Evolutionary conservation across 2,329 filamentous ascomycete genomes (phyloP).

Genomic region (Ophiostoma montium): DNA sequence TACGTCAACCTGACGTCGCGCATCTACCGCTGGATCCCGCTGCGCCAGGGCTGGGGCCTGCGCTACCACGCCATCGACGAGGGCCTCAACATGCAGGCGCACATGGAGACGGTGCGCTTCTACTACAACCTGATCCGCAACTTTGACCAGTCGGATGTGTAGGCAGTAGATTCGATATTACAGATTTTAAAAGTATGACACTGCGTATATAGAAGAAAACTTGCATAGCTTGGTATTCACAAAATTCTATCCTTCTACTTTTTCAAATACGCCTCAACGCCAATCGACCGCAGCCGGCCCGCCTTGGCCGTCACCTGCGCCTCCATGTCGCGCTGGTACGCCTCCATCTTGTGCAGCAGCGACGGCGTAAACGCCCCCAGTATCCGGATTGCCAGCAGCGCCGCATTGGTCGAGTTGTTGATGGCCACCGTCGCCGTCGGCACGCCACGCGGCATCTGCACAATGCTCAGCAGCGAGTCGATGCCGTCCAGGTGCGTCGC

Average conservation of each 20-base stretch:
- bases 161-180: not conserved
- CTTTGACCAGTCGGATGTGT: conserved; percentile 20
- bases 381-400: conserved; percentile 12
- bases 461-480: conserved; percentile 58
- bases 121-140: conserved; percentile 27
- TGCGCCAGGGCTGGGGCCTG: conserved; percentile 19
- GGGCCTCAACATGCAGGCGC: conserved; percentile 21
- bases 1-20: conserved; percentile 28
- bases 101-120: conserved; percentile 24
- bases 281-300: conserved; percentile 35
- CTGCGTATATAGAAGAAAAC: no score
- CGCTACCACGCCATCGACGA: conserved; percentile 28
- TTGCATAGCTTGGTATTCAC: no score
- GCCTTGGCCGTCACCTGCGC: conserved; percentile 51
- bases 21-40: conserved; percentile 34
- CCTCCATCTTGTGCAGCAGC: conserved; percentile 38
- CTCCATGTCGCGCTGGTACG: conserved; percentile 47
- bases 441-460: conserved; percentile 52
- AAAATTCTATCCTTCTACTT: no score
- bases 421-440: conserved; percentile 59
- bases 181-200: no score
- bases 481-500: conserved; percentile 58
- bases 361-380: conserved; percentile 26
- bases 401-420: conserved; percentile 65
- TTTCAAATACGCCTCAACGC: conserved; percentile 26